Conservation (phyloP, 2,329 filamentous ascomycete genomes). For the Rosellinia necatrix region DNA sequence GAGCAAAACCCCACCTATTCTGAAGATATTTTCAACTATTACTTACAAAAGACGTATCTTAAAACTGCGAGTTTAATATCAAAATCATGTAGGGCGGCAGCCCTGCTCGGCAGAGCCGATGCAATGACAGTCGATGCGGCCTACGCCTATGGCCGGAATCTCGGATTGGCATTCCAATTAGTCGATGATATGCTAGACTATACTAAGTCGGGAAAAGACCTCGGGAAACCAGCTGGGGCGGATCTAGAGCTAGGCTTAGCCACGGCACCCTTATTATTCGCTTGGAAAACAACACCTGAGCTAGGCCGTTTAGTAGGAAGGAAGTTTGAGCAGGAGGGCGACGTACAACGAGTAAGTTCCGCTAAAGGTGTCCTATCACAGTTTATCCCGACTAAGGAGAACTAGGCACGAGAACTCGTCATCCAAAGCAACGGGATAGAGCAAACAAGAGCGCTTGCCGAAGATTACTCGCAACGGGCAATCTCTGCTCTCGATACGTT, state of each 20-base stretch:
- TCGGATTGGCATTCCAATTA: constrained; percentile 94
- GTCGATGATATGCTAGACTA: constrained; percentile 99
- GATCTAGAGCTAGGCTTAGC: constrained; percentile 92
- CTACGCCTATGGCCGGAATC: constrained; percentile 89
- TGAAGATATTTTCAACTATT: constrained; percentile 88
- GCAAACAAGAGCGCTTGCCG: constrained; percentile 86
- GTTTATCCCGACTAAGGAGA: constrained; percentile 22
- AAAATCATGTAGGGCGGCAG: constrained; percentile 90
- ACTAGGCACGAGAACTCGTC: constrained; percentile 84
- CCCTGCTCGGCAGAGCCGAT: constrained; percentile 79
- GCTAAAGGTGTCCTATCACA: not conserved
- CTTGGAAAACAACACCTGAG: constrained; percentile 87
- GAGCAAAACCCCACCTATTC: constrained; percentile 84
- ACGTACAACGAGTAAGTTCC: constrained; percentile 75
- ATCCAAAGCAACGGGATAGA: constrained; percentile 83
- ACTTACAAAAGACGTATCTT: constrained; percentile 96
- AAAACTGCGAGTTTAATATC: constrained; percentile 96
- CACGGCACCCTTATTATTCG: constrained; percentile 91
- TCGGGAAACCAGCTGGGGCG: constrained; percentile 94
- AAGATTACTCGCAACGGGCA: constrained; percentile 88
- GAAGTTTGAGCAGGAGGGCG: constrained; percentile 83
- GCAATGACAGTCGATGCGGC: constrained; percentile 84
- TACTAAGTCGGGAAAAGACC: constrained; percentile 79
- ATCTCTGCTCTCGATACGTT: constrained; percentile 82
- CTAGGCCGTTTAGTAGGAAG: constrained; percentile 87